Conservation (phyloP, 257 asterid species). For the Nemophila menziesii region DNA sequence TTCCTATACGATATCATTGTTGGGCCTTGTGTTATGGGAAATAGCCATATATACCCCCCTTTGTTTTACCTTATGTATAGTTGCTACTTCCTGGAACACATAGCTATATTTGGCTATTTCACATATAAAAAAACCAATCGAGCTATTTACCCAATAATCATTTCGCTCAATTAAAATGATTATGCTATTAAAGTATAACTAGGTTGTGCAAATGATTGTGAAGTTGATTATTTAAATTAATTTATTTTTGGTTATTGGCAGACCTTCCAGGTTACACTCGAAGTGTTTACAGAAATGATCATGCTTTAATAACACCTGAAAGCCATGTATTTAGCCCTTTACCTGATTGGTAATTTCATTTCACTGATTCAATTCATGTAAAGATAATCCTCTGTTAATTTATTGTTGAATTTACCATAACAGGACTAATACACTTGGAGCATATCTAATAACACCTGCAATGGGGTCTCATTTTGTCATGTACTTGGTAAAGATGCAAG, state of each 20-base stretch:
- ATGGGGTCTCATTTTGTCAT: slow-evolving; percentile 84
- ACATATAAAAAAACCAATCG: no score
- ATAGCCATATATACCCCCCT: no score
- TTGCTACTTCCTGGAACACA: no score
- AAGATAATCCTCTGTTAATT: neutral
- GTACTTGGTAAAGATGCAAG: slow-evolving; percentile 97
- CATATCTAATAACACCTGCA: slow-evolving; percentile 73
- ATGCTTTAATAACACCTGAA: slow-evolving; percentile 92
- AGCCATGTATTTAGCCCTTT: slow-evolving; percentile 90
- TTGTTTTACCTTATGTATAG: no score
- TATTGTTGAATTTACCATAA: slow-evolving; percentile 8
- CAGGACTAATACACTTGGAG: slow-evolving; percentile 72
- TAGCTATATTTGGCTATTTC: neutral
- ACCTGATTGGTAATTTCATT: slow-evolving; percentile 55
- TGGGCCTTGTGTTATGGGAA: neutral
- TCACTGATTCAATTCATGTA: neutral
- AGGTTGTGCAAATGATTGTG: neutral
- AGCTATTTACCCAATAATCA: no score
- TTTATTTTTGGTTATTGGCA: slow-evolving; percentile 16
- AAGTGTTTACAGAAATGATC: slow-evolving; percentile 69
- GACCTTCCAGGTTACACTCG: slow-evolving; percentile 96
- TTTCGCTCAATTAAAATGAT: no score
- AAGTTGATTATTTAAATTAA: neutral
- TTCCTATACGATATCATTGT: no score
- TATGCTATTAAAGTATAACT: neutral